phyloP scores from a whole-genome alignment of 129 eudicot genomes.

The Chrysanthemum seticuspe region DNA sequence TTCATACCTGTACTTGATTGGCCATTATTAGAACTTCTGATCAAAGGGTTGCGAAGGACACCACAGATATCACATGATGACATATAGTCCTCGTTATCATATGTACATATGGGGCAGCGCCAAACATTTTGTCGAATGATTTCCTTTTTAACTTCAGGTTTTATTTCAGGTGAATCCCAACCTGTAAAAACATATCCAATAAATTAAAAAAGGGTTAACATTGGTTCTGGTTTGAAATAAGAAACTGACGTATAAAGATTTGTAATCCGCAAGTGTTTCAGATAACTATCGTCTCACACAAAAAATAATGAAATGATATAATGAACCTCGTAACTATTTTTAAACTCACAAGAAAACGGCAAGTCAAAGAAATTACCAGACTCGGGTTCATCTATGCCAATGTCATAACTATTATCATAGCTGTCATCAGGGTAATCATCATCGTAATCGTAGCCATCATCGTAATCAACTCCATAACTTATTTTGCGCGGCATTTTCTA shows the following conservation, averaged over 20 bases:
- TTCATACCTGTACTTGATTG: conserved; percentile 53
- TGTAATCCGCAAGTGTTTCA: neutral
- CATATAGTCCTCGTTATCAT: conserved; percentile 79
- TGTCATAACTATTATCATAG: conserved; percentile 40
- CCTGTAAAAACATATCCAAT: neutral
- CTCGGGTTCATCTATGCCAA: conserved; percentile 34
- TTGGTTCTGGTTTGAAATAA: neutral
- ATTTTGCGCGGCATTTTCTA: conserved; percentile 83
- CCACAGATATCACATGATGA: conserved; percentile 95
- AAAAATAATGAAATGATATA: conserved; percentile 7
- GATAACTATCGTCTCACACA: neutral
- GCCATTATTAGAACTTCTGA: conserved; percentile 39
- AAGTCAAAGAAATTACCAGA: conserved; percentile 40
- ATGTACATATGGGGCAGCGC: conserved; percentile 92
- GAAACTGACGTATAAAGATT: neutral
- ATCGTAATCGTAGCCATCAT: conserved; percentile 58
- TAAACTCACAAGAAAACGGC: conserved; percentile 14
- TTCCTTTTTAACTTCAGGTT: conserved; percentile 31
- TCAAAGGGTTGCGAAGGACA: conserved; percentile 78
- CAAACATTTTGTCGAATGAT: conserved; percentile 50
- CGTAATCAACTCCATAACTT: conserved; percentile 56
- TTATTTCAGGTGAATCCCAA: conserved; percentile 23
- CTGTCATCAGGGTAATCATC: conserved; percentile 56
- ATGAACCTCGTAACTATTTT: conserved; percentile 6
- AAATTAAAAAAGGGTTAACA: conserved; percentile 2